A percentile compares a stretch with the other conserved stretches of the same genome.
Conservation (phyloP, 495 filamentous ascomycete species). For the Staphylotrichum tortipilum region DNA sequence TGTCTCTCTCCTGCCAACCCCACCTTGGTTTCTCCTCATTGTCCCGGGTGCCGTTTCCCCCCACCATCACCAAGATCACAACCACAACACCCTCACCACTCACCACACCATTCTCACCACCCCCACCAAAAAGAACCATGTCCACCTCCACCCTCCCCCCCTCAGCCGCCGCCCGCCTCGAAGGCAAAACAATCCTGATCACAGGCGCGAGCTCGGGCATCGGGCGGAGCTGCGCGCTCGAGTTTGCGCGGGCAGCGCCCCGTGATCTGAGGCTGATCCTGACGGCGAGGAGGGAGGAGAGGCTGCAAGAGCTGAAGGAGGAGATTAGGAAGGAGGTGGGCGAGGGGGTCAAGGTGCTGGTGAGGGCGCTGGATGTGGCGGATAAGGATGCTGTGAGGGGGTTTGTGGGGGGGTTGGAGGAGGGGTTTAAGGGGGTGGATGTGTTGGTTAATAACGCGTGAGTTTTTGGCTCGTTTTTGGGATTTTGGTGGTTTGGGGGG, state of each 20-base stretch:
- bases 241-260: constrained; percentile 85
- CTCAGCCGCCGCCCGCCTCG: constrained; percentile 75
- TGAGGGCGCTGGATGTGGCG: constrained; percentile 81
- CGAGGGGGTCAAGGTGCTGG: constrained; percentile 70
- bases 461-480: constrained; percentile 32
- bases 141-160: constrained; percentile 65
- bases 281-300: constrained; percentile 76
- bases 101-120: no score
- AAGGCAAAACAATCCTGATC: constrained; percentile 87
- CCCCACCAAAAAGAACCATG: constrained; percentile 42
- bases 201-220: constrained; percentile 95
- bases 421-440: constrained; percentile 80
- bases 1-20: background rate
- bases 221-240: constrained; percentile 72
- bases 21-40: no score
- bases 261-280: constrained; percentile 70
- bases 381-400: constrained; percentile 63
- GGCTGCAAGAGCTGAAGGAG: constrained; percentile 62
- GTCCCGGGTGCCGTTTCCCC: no score
- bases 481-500: background rate
- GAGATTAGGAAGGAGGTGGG: constrained; percentile 74
- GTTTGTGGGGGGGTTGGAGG: constrained; percentile 67
- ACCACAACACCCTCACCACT: no score
- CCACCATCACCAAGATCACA: constrained; percentile 3
- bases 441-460: constrained; percentile 96